A percentile compares a stretch with the other conserved stretches of the same genome.
phyloP scores from a whole-genome alignment of 768 basidiomycete genomes.

The Lentinula edodes region DNA sequence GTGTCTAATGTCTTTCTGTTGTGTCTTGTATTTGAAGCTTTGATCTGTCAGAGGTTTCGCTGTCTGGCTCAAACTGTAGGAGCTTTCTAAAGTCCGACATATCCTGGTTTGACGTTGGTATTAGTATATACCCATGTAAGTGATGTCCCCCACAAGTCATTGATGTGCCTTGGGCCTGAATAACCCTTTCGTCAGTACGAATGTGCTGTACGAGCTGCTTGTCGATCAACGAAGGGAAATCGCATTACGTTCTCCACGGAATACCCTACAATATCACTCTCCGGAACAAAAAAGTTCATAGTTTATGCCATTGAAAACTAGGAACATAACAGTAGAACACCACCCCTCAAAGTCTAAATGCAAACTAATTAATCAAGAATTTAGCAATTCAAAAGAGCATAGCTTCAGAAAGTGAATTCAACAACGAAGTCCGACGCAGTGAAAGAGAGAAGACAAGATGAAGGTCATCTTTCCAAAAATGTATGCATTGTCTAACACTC shows the following conservation, averaged over 20 bases:
- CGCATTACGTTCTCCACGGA: neutral
- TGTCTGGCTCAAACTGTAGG: neutral
- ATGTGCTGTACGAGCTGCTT: neutral
- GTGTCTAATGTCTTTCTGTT: neutral
- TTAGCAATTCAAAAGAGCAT: neutral
- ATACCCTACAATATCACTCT: neutral
- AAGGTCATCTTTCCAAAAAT: neutral
- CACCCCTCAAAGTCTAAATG: neutral
- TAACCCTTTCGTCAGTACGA: neutral
- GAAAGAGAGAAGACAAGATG: neutral
- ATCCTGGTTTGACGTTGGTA: neutral
- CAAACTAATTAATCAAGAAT: neutral
- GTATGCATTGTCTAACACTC: neutral
- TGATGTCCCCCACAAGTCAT: neutral
- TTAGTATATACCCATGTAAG: neutral
- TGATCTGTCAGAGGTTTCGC: neutral
- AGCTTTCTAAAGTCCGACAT: neutral
- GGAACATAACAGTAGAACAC: neutral
- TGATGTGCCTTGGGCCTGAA: neutral
- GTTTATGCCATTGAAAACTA: neutral
- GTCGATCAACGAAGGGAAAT: neutral
- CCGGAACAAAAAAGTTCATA: neutral
- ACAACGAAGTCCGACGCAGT: neutral
- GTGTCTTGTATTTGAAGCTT: neutral
- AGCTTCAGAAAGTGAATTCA: neutral